phyloP scores from a whole-genome alignment of 257 asterid species.

The Parsonsia alboflavescens region DNA sequence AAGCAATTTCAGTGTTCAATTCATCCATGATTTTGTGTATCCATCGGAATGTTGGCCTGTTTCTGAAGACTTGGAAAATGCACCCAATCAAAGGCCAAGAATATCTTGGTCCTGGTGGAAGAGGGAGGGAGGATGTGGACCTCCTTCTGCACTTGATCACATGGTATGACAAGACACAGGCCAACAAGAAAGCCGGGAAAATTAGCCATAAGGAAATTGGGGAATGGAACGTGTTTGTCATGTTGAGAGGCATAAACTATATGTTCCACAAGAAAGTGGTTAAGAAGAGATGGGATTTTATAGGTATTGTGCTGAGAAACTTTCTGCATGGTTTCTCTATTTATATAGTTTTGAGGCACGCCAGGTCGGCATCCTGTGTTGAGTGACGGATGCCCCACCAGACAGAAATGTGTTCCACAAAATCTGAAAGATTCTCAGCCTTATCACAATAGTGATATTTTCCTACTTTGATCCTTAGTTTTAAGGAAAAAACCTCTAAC shows the following conservation, averaged over 20 bases:
- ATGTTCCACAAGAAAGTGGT: no score
- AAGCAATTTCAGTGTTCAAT: constrained; percentile 13
- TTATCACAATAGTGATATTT: no score
- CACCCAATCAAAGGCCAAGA: constrained; percentile 12
- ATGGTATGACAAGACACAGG: background rate
- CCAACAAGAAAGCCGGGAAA: background rate
- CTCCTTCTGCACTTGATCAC: background rate
- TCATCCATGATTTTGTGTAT: constrained; percentile 13
- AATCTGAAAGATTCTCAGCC: no score
- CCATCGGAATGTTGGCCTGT: constrained; percentile 11
- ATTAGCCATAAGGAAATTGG: background rate
- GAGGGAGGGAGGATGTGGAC: background rate
- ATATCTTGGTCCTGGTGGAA: constrained; percentile 24
- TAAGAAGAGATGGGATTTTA: no score
- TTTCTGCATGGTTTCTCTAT: no score
- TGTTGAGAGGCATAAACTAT: background rate
- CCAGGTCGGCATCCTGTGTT: no score
- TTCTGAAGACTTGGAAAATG: constrained; percentile 2
- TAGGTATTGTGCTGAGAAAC: no score
- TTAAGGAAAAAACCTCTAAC: no score
- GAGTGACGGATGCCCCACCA: no score
- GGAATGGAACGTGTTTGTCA: background rate
- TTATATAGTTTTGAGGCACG: no score
- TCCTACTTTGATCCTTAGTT: no score
- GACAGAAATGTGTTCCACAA: no score